Base-by-base conservation (phyloP, 306 rosid species). In the Morella rubra region DNA sequence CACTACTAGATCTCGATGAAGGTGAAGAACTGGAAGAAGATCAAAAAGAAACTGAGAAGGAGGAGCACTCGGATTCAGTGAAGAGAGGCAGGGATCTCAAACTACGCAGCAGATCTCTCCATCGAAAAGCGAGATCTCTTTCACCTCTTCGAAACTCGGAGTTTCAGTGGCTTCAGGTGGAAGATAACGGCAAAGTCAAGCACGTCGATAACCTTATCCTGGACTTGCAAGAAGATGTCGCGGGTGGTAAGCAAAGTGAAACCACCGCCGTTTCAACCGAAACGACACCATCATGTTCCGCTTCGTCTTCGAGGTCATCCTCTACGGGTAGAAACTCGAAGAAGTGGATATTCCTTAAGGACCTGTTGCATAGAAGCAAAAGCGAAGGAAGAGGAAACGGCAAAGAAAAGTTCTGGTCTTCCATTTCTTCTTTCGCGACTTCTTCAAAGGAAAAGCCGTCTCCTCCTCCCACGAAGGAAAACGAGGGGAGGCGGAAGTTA, bases 301-400 rank as follows among this genome's bases (percentile, higher is more conserved):
- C 84, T 11, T 80, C 80, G 8, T 80, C 84, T 5, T 80, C 84
- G 41, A 80, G 84, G 46, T 80, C 84, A 16, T 80, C 84, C 20
- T 80, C 84, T 0, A 10, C 80, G 10, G 76, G 84, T 6, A 58
- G 84, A n/a, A 80, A 40, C 61, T 80, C 84, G 20, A 80, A 75
- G 84, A 80, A 77, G 73, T 74, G 84, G 84, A 22, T 75, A 66
- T 80, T 80, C 55, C 71, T 80, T 56, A 80, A 80, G 72, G 84
- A 80, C 47, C 66, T 80, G 37, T 50, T 80, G 46, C 42, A 68
- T 5, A 75, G 84, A 59, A 80, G 84, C 55, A 80, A 80, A 44
- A 80, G 84, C 56, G 84, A 80, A 75, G 84, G 84, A 13, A 58
- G 84, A 69, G 74, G 66, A 40, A 80, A 69, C 74, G 59, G 46